A percentile compares a stretch with the other conserved stretches of the same genome.
phyloP scores from a whole-genome alignment of 495 filamentous ascomycete species.

The Aspergillus bridgeri region DNA sequence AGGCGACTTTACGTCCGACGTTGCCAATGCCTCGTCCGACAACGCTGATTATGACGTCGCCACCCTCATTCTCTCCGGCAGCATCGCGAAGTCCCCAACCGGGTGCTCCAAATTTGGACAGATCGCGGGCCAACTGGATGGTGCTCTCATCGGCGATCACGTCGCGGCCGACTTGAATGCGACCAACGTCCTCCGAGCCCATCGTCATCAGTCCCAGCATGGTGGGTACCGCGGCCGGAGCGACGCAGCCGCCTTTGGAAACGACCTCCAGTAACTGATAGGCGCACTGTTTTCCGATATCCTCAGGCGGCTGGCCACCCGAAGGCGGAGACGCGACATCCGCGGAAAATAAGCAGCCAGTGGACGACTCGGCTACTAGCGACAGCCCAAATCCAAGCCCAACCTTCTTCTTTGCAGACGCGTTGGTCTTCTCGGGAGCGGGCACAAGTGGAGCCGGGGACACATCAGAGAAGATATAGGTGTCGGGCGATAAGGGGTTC shows the following conservation, averaged over 20 bases:
- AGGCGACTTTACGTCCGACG: conserved; percentile 90
- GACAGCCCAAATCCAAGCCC: conserved; percentile 89
- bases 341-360: conserved; percentile 78
- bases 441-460: conserved; percentile 69
- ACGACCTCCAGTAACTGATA: conserved; percentile 85
- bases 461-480: conserved; percentile 78
- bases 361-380: conserved; percentile 86
- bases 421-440: conserved; percentile 56
- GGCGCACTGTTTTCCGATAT: conserved; percentile 82
- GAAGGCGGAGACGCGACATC: conserved; percentile 77
- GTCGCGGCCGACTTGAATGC: conserved; percentile 59
- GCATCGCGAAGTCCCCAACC: conserved; percentile 84
- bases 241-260: conserved; percentile 76
- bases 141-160: conserved; percentile 75
- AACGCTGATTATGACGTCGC: conserved; percentile 80
- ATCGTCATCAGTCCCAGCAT: conserved; percentile 92
- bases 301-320: conserved; percentile 82
- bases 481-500: conserved; percentile 79
- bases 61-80: conserved; percentile 58
- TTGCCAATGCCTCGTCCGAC: conserved; percentile 95
- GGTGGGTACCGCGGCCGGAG: conserved; percentile 60
- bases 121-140: conserved; percentile 74
- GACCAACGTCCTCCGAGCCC: conserved; percentile 75
- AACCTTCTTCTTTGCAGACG: conserved; percentile 60
- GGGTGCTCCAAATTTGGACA: conserved; percentile 78